Conservation (phyloP, 495 filamentous ascomycete genomes). For the Trichocladium antarcticum region DNA sequence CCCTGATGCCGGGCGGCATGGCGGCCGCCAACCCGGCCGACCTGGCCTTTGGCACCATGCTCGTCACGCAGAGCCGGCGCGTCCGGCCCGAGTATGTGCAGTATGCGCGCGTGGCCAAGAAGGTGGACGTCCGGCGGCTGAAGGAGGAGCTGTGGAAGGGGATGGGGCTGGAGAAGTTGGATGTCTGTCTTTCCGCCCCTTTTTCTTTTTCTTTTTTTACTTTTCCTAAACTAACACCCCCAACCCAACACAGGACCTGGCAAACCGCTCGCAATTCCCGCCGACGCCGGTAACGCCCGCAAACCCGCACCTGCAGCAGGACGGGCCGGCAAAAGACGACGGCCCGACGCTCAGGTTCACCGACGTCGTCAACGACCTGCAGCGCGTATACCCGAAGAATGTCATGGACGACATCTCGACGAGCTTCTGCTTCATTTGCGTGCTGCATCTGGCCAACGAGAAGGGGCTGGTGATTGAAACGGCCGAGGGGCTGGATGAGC, state of each 20-base stretch:
- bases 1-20: slow-evolving; percentile 40
- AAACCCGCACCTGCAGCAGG: not conserved
- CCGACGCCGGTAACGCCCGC: not conserved
- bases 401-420: slow-evolving; percentile 92
- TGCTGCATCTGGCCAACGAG: slow-evolving; percentile 94
- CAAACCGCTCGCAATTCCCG: not conserved
- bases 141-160: slow-evolving; percentile 96
- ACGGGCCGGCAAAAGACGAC: slow-evolving; percentile 22
- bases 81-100: slow-evolving; percentile 89
- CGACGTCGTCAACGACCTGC: slow-evolving; percentile 75
- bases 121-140: slow-evolving; percentile 89
- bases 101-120: slow-evolving; percentile 93
- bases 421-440: slow-evolving; percentile 91
- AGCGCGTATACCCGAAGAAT: slow-evolving; percentile 71
- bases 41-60: slow-evolving; percentile 75
- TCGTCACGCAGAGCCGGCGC: slow-evolving; percentile 80
- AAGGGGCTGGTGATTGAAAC: slow-evolving; percentile 70
- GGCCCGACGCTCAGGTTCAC: slow-evolving; percentile 64
- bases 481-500: slow-evolving; percentile 44
- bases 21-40: slow-evolving; percentile 41
- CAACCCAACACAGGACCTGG: no score
- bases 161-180: slow-evolving; percentile 51
- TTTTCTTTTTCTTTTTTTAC: not conserved
- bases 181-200: slow-evolving; percentile 25
- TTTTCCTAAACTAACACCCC: not conserved